Evolutionary conservation across 768 basidiomycete species (phyloP).

Genomic region (Udeniomyces megalosporus): DNA sequence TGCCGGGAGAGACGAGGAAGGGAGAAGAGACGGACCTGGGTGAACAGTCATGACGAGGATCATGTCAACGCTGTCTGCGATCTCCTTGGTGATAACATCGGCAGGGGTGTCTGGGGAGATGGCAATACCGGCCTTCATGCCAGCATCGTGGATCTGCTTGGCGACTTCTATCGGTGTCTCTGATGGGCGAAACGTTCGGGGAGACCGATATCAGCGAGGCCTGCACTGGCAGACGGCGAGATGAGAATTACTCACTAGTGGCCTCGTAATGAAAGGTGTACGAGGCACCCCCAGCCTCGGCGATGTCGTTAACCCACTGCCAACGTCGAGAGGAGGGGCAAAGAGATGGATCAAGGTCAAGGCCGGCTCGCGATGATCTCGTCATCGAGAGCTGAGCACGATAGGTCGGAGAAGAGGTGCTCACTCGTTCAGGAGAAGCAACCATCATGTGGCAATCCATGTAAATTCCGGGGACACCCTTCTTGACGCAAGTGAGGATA

Average conservation of each 20-base stretch:
- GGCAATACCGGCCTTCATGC: conserved; percentile 89
- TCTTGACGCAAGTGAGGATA: conserved; percentile 65
- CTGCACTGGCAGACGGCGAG: background rate
- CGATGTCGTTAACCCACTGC: conserved; percentile 93
- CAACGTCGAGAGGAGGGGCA: background rate
- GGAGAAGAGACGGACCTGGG: conserved; percentile 42
- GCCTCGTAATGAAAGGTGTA: conserved; percentile 98
- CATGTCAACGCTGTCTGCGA: conserved; percentile 78
- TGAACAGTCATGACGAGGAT: conserved; percentile 97
- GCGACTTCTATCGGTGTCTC: conserved; percentile 65
- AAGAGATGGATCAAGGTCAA: background rate
- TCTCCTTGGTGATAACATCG: conserved; percentile 64
- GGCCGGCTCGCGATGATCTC: too few species aligned
- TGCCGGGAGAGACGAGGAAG: background rate
- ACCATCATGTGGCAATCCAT: conserved; percentile 99
- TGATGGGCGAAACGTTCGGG: conserved; percentile 20
- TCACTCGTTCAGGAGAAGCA: conserved; percentile 69
- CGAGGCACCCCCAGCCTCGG: conserved; percentile 80
- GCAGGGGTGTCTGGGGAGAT: conserved; percentile 92
- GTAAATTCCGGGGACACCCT: conserved; percentile 81
- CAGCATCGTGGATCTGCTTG: conserved; percentile 55
- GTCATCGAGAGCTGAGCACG: background rate
- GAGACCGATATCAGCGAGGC: too few species aligned
- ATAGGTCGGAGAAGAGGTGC: background rate
- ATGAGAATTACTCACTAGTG: conserved; percentile 43